Conservation (phyloP, 164 flowering plant species). For the Stephania japonica region DNA sequence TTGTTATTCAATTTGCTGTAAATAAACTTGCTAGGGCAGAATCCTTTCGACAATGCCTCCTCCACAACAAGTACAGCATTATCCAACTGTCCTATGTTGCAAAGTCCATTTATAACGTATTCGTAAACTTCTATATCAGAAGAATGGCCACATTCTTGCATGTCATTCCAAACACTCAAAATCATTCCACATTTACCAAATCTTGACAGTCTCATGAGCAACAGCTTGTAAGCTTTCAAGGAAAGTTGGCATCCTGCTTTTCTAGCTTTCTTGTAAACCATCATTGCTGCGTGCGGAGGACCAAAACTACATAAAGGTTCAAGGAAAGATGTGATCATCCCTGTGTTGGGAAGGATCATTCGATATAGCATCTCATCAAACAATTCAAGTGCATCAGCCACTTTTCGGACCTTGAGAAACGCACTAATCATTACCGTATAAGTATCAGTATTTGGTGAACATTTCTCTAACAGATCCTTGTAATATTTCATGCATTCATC, state of each 20-base stretch:
- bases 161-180: conserved; percentile 65
- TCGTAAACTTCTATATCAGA: conserved; percentile 76
- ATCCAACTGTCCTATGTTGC: conserved; percentile 85
- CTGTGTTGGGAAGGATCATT: conserved; percentile 60
- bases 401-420: conserved; percentile 55
- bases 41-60: conserved; percentile 62
- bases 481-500: conserved; percentile 54
- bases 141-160: conserved; percentile 68
- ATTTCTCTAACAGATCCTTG: conserved; percentile 37
- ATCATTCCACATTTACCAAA: conserved; percentile 91
- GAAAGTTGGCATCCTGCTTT: conserved; percentile 64
- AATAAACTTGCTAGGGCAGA: conserved; percentile 67
- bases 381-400: conserved; percentile 86
- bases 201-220: conserved; percentile 72
- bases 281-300: conserved; percentile 88
- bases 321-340: conserved; percentile 56
- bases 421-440: conserved; percentile 46
- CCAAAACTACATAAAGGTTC: conserved; percentile 76
- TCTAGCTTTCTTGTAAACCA: conserved; percentile 68
- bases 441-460: conserved; percentile 56
- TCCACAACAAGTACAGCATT: conserved; percentile 77
- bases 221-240: conserved; percentile 58
- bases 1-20: conserved; percentile 71
- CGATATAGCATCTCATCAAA: conserved; percentile 67
- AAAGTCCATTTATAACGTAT: conserved; percentile 61